phyloP scores from a whole-genome alignment of 441 rosid species.

The Francoa sonchifolia region DNA sequence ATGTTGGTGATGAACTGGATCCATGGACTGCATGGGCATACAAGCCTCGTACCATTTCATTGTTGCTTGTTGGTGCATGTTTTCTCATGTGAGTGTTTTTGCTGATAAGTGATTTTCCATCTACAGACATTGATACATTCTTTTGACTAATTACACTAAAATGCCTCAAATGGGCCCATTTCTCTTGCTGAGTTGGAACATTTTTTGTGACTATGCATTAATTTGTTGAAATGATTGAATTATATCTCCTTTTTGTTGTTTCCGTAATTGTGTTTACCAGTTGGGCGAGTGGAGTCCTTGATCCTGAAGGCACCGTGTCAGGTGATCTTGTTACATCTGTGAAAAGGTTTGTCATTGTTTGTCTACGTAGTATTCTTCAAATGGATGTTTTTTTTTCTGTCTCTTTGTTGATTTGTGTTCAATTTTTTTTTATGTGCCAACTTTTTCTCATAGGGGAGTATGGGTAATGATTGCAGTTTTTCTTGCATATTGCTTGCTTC shows the following conservation, averaged over 20 bases:
- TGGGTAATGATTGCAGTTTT: slow-evolving; percentile 99
- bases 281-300: slow-evolving; percentile 97
- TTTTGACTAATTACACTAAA: no score
- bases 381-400: neutral
- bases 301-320: slow-evolving; percentile 52
- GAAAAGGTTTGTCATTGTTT: slow-evolving; percentile 51
- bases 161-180: no score
- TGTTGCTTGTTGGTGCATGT: slow-evolving; percentile 89
- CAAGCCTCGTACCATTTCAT: slow-evolving; percentile 82
- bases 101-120: neutral
- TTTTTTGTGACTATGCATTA: no score
- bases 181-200: no score
- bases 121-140: no score
- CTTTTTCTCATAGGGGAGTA: slow-evolving; percentile 55
- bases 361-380: neutral
- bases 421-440: slow-evolving; percentile 13
- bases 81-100: slow-evolving; percentile 72
- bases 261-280: slow-evolving; percentile 20
- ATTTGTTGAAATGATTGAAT: no score
- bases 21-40: slow-evolving; percentile 99
- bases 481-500: slow-evolving; percentile 93
- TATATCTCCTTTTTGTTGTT: slow-evolving; percentile 1
- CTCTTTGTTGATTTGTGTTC: neutral
- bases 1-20: slow-evolving; percentile 53
- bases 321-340: slow-evolving; percentile 78